Evolutionary conservation across 805 yeast genomes (phyloP).

Genomic region (Cyberlindnera amylophila): DNA sequence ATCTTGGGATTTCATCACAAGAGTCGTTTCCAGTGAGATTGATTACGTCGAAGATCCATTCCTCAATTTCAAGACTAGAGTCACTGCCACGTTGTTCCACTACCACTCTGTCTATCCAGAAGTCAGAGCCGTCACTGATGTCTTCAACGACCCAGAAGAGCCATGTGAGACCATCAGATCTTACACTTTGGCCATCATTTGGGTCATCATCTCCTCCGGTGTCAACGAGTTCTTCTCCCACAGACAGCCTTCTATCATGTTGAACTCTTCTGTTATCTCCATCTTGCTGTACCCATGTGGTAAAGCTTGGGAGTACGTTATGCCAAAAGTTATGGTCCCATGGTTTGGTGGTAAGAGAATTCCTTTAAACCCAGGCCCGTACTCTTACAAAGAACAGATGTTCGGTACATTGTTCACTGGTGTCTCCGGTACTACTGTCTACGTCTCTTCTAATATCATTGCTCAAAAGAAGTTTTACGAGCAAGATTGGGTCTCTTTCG

Average conservation of each 20-base stretch:
- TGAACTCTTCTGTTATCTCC: slow-evolving; percentile 42
- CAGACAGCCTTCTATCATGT: slow-evolving; percentile 46
- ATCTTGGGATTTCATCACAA: slow-evolving; percentile 12
- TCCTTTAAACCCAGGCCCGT: slow-evolving; percentile 59
- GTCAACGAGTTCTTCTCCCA: slow-evolving; percentile 55
- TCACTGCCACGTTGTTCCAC: slow-evolving; percentile 13
- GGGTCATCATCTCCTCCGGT: slow-evolving; percentile 51
- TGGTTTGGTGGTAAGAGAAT: slow-evolving; percentile 34
- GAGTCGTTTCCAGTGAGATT: slow-evolving; percentile 1
- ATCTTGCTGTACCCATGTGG: slow-evolving; percentile 46
- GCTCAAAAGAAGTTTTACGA: slow-evolving; percentile 31
- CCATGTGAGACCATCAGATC: slow-evolving; percentile 48
- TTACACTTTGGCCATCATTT: slow-evolving; percentile 35
- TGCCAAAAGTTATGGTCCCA: slow-evolving; percentile 45
- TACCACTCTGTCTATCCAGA: slow-evolving; percentile 60
- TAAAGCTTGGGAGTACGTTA: slow-evolving; percentile 33
- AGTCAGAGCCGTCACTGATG: slow-evolving; percentile 58
- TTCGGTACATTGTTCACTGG: slow-evolving; percentile 45
- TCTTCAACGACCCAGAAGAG: slow-evolving; percentile 43
- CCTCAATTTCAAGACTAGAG: slow-evolving; percentile 6
- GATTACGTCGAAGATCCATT: slow-evolving; percentile 4
- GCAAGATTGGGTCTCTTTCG: slow-evolving; percentile 34
- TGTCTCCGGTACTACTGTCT: slow-evolving; percentile 29
- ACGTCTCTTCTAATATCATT: slow-evolving; percentile 37
- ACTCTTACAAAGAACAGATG: slow-evolving; percentile 65